A percentile compares a stretch with the other conserved stretches of the same genome.
phyloP scores from a whole-genome alignment of 1,139 yeast genomes.

The Yamadazyma songkhlaensis region DNA sequence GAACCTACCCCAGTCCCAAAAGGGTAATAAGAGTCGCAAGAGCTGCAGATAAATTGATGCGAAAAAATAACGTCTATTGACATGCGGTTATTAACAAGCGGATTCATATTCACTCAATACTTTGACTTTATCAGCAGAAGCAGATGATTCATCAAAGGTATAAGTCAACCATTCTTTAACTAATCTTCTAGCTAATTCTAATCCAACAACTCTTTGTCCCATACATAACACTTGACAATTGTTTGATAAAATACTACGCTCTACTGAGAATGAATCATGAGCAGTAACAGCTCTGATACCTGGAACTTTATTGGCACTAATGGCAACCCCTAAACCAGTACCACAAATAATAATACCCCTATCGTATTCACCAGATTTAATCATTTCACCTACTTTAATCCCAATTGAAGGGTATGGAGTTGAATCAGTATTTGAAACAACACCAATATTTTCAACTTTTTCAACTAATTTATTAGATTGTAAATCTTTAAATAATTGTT shows the following conservation, averaged over 20 bases:
- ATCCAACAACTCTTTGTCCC: constrained; percentile 48
- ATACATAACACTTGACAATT: constrained; percentile 44
- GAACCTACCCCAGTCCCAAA: too few species aligned
- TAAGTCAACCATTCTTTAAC: constrained; percentile 44
- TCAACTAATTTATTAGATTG: constrained; percentile 26
- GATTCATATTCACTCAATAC: constrained; percentile 16
- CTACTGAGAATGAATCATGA: constrained; percentile 46
- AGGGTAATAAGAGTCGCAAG: too few species aligned
- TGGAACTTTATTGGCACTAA: constrained; percentile 43
- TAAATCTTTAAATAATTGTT: constrained; percentile 32
- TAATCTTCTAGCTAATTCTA: constrained; percentile 41
- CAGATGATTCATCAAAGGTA: constrained; percentile 33
- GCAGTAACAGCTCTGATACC: constrained; percentile 51
- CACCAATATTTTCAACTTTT: constrained; percentile 39
- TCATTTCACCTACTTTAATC: constrained; percentile 38
- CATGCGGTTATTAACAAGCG: not conserved
- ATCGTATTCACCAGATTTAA: constrained; percentile 37
- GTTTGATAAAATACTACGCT: constrained; percentile 40
- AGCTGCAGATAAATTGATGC: too few species aligned
- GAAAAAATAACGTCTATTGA: too few species aligned
- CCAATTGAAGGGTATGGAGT: constrained; percentile 44
- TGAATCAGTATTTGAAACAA: constrained; percentile 20
- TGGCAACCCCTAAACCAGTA: constrained; percentile 47
- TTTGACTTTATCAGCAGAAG: constrained; percentile 42
- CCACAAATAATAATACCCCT: constrained; percentile 46